phyloP scores from a whole-genome alignment of 2,329 filamentous ascomycete genomes.

The Fusarium verticillioides region DNA sequence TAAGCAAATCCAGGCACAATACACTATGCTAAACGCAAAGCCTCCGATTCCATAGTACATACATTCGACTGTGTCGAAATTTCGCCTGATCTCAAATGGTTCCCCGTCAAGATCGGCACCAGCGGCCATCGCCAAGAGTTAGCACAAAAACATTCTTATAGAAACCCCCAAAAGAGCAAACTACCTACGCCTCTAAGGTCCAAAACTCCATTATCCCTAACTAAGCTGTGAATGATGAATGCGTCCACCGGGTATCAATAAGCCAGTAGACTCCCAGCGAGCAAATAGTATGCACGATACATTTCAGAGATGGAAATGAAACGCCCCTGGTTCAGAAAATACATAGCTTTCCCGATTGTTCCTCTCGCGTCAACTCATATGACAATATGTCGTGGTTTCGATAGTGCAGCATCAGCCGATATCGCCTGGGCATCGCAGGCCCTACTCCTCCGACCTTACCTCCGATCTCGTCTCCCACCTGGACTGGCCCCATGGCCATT shows the following conservation, averaged over 20 bases:
- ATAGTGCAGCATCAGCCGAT: constrained; percentile 78
- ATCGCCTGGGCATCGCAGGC: constrained; percentile 58
- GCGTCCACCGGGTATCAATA: constrained; percentile 31
- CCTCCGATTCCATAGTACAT: neutral
- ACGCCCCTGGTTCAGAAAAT: constrained; percentile 46
- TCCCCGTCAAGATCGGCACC: neutral
- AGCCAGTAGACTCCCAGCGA: constrained; percentile 17
- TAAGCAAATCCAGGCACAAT: neutral
- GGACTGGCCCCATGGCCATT: constrained; percentile 74
- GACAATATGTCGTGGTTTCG: constrained; percentile 75
- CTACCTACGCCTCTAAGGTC: neutral
- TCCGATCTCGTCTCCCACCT: constrained; percentile 51
- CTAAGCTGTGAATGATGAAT: constrained; percentile 5
- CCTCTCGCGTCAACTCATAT: constrained; percentile 70
- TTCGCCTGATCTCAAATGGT: neutral
- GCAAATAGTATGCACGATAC: neutral
- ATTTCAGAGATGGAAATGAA: neutral
- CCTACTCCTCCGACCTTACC: constrained; percentile 32
- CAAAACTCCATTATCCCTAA: constrained; percentile 20
- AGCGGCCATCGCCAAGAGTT: neutral
- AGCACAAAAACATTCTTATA: neutral
- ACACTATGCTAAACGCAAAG: neutral
- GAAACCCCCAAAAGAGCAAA: neutral
- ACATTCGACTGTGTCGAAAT: neutral
- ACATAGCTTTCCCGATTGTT: constrained; percentile 50